Conservation (phyloP, 805 yeast genomes). For the Cyberlindnera euphorbiiphila region DNA sequence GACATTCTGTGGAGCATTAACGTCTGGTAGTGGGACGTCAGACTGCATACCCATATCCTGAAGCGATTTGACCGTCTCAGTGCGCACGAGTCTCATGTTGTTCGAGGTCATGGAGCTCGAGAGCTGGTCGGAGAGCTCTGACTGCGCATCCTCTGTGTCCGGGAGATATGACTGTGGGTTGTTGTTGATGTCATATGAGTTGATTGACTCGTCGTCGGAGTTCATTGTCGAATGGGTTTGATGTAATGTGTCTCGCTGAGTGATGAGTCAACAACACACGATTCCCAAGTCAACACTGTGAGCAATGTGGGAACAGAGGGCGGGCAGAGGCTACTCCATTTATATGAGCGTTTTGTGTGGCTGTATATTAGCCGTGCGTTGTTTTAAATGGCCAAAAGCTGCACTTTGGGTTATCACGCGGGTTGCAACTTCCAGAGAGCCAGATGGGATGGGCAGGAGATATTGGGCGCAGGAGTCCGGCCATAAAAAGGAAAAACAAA, state of each 20-base stretch:
- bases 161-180: conserved; percentile 40
- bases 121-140: conserved; percentile 34
- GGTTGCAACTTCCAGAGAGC: conserved; percentile 10
- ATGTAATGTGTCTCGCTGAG: conserved; percentile 1
- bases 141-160: conserved; percentile 42
- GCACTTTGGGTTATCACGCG: conserved; percentile 8
- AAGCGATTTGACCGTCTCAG: conserved; percentile 74
- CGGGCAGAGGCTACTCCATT: background rate
- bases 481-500: background rate
- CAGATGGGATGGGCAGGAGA: too few relatives aligned
- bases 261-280: too few relatives aligned
- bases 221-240: conserved; percentile 5
- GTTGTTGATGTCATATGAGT: conserved; percentile 15
- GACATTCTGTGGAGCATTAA: conserved; percentile 50
- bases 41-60: conserved; percentile 57
- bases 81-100: conserved; percentile 40
- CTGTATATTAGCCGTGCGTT: too few relatives aligned
- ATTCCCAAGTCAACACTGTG: too few relatives aligned
- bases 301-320: too few relatives aligned
- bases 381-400: too few relatives aligned
- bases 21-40: conserved; percentile 51
- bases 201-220: conserved; percentile 25
- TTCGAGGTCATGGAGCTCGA: conserved; percentile 22
- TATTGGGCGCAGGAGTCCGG: background rate
- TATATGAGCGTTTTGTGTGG: background rate